Evolutionary conservation across 192 early-diverging fungal genomes (phyloP), one percentile per base, ranked within the genome.

Genomic region (Chytriomyces confervae): DNA sequence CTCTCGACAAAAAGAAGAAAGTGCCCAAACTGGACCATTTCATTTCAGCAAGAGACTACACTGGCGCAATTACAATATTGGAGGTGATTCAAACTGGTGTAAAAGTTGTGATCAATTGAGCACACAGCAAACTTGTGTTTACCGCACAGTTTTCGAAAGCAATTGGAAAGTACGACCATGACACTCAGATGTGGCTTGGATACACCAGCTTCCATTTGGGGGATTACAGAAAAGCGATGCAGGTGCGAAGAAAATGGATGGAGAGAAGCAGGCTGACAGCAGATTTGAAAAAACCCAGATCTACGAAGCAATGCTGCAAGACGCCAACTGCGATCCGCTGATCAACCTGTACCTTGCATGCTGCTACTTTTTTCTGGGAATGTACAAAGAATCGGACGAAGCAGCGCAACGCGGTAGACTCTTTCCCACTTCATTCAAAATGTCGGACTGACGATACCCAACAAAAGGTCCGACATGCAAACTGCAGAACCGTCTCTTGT

Each of bases 371-470:
- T 90, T 86, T 64, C 75, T 90, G 66, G 89, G 89, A 23, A 82
- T 89, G 86, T 90, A 90, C 72, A 81, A 85, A 47, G 89, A 90
- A 66, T 84, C 89, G 18, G 89, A 90, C 72, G 87, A 89, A 46
- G 82, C 78, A 23, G 89, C 89, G 4, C 83, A 89, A 82, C 81
- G 84, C 68, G 87, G 88, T 84, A 47, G 5, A 24, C 18, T 43
- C 18, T 27, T 27, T n/a, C n/a, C n/a, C n/a, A n/a, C n/a, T n/a
- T n/a, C 13, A 50, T 61, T 46, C 16, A 7, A 18, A 60, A 69
- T n/a, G 45, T 50, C 16, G 36, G 11, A 24, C 20, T 20, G 20
- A 57, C 53, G 20, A 57, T 57, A 57, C 11, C 11, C 20, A 2
- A 6, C 62, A n/a, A 11, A 1, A 88, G 87, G 87, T 1, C 87